A percentile compares a stretch with the other conserved stretches of the same genome.
Conservation (phyloP, 2,329 filamentous ascomycete species). For the Sclerotinia sclerotiorum region DNA sequence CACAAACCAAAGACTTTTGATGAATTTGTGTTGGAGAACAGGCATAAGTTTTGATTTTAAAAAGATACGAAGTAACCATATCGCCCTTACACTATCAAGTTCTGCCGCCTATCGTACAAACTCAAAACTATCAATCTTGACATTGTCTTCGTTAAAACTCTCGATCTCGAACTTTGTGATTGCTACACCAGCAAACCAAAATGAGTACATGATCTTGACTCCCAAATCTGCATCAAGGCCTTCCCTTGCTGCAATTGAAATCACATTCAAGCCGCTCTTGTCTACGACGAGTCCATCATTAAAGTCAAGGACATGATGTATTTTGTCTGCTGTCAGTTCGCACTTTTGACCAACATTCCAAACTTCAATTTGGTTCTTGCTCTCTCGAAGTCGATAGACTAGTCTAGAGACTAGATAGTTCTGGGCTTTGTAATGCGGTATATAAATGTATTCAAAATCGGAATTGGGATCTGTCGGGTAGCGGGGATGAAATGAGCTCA, state of each 20-base stretch:
- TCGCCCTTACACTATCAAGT: too few relatives aligned
- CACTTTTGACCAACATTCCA: background rate
- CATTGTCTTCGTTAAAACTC: background rate
- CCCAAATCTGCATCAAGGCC: background rate
- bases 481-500: background rate
- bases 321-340: background rate
- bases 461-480: background rate
- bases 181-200: background rate
- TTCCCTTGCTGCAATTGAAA: background rate
- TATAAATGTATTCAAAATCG: background rate
- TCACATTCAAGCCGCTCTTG: background rate
- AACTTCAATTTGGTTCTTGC: background rate
- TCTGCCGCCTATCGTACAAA: background rate
- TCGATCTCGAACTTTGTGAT: background rate
- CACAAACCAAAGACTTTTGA: background rate
- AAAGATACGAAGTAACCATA: too few relatives aligned
- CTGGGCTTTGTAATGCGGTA: background rate
- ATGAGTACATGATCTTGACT: background rate
- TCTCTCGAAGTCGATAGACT: background rate
- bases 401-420: background rate
- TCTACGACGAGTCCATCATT: background rate
- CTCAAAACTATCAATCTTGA: background rate
- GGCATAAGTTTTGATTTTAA: too few relatives aligned
- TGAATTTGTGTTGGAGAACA: background rate
- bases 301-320: background rate